Evolutionary conservation across 805 yeast genomes (phyloP), one percentile per base, ranked within the genome.

Genomic region (Ogataea paradorogensis): DNA sequence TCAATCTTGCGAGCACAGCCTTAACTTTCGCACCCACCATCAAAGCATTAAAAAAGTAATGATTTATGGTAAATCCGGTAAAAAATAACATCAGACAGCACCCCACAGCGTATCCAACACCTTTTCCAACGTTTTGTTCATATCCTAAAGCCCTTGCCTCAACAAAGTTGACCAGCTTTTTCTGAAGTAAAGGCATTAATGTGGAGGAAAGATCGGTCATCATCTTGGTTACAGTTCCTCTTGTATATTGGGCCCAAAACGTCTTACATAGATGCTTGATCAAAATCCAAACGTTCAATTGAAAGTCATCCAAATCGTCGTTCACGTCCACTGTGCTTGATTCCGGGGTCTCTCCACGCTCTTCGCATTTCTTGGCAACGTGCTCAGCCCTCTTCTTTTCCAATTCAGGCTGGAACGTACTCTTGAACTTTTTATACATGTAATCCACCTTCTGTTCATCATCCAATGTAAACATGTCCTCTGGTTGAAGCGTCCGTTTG

Each of bases 51-150:
- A 78, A 79, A 54, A 85, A 84, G 45, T 71, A 78, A 56, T 80
- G 85, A 43, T 84, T 79, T 35, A 83, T 67, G 21, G 66, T 48
- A 7, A 78, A 33, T 20, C 79, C 75, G 33, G 69, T 59, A 2
- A 69, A 38, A 11, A 77, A 54, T 49, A 83, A 71, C 63, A 90
- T 63, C 1, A 70, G 52, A 32, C 80, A 74, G 9, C 82, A 70
- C n/a, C 90, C 95, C 30, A 89, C 62, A 5, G 90, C 79, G 52
- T 76, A 84, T 7, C 93, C 96, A 3, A 85, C 67, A 49, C 95
- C 96, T 44, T 67, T 70, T 26, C 81, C 84, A 38, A 66, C 62
- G 8, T 66, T 58, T 18, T 61, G 49, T 9, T 63, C 62, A 5
- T 70, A 58, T 4, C 73, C 73, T 21, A 66, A 59, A 6, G 69